Evolutionary conservation across 1,284 basidiomycete species (phyloP), one percentile per base, ranked within the genome.

Genomic region (Ganoderma lingzhi): DNA sequence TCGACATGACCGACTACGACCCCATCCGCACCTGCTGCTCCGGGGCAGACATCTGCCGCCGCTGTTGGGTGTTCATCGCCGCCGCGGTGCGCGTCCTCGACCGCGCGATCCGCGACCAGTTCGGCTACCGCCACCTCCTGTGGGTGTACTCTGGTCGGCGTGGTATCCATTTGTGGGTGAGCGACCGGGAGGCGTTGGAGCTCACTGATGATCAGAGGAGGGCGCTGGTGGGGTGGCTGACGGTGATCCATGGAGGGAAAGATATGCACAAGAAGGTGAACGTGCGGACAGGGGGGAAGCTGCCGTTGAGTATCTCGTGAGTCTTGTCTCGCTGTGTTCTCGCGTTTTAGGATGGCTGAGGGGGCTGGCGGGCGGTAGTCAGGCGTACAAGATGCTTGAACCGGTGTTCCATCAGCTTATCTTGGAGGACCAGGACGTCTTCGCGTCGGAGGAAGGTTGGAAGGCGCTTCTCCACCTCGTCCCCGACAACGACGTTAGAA

Each of bases 1-100:
- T 99, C 79, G 97, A 99, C 82, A 98, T 99, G 97, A 98, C 97
- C 19, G 97, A 99, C 82, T 99, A 99, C 83, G 98, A 99, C 80
- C 87, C 93, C 69, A 90, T 99, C 76, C 92, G 98, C 64, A 98
- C 96, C 0, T 99, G 98, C 82, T 99, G 98, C 82, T 91, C 91
- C 2, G 95, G 92, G 66, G 96, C 97, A 67, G 92, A 88, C 69
- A 98, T 99, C 80, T 99, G 97, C 84, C 88, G 87, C 73, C 88
- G 93, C 53, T 99, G 98, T 83, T 99, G 98, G 97, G 89, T 86
- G 0, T 99, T 97, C 83, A 98, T 99, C 76, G 88, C 94, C 15
- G 93, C 93, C 23, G 98, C 98, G 0, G 96, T 98, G 61, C 91
- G 91, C 75, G 94, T 99, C 10, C 84, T 99, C 15, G 94, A 99